These are phyloP conservation scores for Puccinia novopanici DNA, from an alignment of 1,284 basidiomycete species.

Conservation along the genomic window DNA sequence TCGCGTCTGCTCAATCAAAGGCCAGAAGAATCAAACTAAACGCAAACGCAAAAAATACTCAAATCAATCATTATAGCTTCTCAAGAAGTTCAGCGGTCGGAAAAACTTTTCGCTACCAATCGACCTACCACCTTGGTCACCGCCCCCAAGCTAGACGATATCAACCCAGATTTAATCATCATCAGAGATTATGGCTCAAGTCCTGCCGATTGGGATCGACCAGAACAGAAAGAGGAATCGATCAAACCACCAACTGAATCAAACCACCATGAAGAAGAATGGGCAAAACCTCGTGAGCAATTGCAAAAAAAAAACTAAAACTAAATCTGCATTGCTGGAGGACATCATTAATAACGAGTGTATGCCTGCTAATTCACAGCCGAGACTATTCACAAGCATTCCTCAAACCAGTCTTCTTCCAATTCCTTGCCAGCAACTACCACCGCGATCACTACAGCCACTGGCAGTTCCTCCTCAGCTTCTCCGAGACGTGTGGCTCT, in stretches of 20 bases:
- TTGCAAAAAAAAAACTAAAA: background rate
- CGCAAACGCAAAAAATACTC: background rate
- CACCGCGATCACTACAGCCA: background rate
- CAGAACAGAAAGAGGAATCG: background rate
- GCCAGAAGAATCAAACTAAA: too few species aligned
- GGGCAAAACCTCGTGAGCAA: conserved; percentile 2
- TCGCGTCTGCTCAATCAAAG: too few species aligned
- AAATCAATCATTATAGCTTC: conserved; percentile 13
- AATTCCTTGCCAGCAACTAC: conserved; percentile 12
- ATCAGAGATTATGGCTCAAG: conserved; percentile 33
- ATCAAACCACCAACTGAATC: background rate
- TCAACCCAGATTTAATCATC: conserved; percentile 2
- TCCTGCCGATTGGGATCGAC: background rate
- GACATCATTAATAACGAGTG: background rate
- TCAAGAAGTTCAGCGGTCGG: conserved; percentile 26
- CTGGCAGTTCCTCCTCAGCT: conserved; percentile 9
- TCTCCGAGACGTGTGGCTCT: conserved; percentile 11
- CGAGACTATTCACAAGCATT: background rate
- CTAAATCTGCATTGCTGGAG: background rate
- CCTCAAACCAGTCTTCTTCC: background rate
- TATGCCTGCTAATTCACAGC: background rate
- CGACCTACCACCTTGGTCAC: conserved; percentile 34
- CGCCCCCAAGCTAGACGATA: conserved; percentile 27
- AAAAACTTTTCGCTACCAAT: conserved; percentile 30
- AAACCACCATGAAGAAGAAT: background rate